Evolutionary conservation across 1,284 basidiomycete species (phyloP).

Genomic region (Ceratobasidium sp.): DNA sequence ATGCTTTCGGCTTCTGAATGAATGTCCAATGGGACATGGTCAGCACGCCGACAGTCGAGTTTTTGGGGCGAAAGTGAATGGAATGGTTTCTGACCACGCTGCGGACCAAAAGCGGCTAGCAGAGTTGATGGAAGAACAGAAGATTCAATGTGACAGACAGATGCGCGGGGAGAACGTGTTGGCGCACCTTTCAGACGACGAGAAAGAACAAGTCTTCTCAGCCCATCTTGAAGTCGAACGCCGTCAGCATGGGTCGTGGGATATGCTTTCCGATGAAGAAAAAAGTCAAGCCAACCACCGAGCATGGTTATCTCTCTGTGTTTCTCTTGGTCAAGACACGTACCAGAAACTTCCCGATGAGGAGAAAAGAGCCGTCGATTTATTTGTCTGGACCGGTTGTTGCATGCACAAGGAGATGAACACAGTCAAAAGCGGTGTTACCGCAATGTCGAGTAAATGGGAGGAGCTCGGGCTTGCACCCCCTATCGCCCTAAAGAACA

Average conservation of each 20-base stretch:
- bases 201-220: background rate
- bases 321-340: background rate
- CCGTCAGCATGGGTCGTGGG: background rate
- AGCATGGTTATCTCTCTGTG: background rate
- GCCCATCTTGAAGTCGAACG: background rate
- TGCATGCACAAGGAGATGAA: constrained; percentile 56
- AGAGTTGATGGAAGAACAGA: background rate
- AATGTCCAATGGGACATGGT: background rate
- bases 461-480: constrained; percentile 30
- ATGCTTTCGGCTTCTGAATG: background rate
- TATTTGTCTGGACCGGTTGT: constrained; percentile 50
- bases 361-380: background rate
- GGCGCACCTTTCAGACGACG: background rate
- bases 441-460: constrained; percentile 47
- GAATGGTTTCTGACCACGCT: constrained; percentile 22
- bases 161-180: background rate
- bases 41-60: background rate
- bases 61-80: background rate
- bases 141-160: background rate
- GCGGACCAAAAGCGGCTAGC: constrained; percentile 2
- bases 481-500: constrained; percentile 48
- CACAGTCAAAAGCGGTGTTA: constrained; percentile 50
- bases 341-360: background rate
- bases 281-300: background rate
- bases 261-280: background rate